Evolutionary conservation across 768 basidiomycete genomes (phyloP).

Genomic region (Russula ochroleuca): DNA sequence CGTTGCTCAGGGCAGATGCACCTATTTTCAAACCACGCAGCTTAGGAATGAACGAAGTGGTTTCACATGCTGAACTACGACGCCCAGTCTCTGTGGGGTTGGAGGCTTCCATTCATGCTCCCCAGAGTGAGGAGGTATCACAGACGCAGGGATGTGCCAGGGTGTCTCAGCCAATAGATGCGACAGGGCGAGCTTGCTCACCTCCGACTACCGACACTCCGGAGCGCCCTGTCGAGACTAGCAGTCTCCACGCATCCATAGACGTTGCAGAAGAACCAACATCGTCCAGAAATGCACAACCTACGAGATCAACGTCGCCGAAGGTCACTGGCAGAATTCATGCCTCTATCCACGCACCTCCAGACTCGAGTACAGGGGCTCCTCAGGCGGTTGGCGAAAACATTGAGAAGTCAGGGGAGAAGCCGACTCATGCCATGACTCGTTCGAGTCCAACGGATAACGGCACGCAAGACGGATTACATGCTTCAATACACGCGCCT

Average conservation of each 20-base stretch:
- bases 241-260: not conserved
- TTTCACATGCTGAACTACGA: not conserved
- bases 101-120: slow-evolving; percentile 11
- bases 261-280: not conserved
- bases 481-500: slow-evolving; percentile 13
- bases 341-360: slow-evolving; percentile 1
- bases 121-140: not conserved
- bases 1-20: slow-evolving; percentile 6
- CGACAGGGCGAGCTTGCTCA: slow-evolving; percentile 10
- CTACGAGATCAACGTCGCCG: not conserved
- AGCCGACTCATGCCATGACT: not conserved
- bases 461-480: not conserved
- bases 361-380: not conserved
- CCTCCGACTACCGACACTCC: not conserved
- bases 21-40: slow-evolving; percentile 12
- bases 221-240: not conserved
- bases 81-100: not conserved
- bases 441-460: slow-evolving; percentile 1
- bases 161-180: not conserved
- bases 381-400: not conserved
- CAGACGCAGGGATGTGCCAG: not conserved
- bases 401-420: not conserved
- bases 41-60: not conserved
- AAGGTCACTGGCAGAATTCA: not conserved
- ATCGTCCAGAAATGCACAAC: not conserved